Percentiles rank a stretch among this genome's conserved stretches.
Conservation (phyloP, 2,329 filamentous ascomycete genomes). For the Aspergillus transmontanensis region DNA sequence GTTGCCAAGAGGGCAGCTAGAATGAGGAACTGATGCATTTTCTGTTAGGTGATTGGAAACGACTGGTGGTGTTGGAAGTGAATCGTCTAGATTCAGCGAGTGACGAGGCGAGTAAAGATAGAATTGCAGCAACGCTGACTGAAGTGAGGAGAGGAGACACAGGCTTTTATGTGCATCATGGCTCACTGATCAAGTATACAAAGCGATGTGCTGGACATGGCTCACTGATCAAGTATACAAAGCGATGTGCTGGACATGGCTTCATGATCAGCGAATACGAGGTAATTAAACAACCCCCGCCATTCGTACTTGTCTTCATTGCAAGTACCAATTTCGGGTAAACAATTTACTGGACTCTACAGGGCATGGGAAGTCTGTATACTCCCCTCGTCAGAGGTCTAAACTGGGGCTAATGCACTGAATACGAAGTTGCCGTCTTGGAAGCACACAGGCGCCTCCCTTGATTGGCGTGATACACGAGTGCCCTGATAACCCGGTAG, state of each 20-base stretch:
- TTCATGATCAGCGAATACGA: neutral
- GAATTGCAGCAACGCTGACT: neutral
- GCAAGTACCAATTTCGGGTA: neutral
- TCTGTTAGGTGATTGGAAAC: conserved; percentile 26
- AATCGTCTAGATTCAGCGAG: neutral
- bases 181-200: neutral
- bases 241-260: neutral
- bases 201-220: neutral
- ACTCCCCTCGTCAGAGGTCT: conserved; percentile 39
- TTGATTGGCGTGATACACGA: neutral
- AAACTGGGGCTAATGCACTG: conserved; percentile 41
- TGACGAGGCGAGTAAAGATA: neutral
- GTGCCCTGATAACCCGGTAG: neutral
- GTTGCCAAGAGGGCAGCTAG: neutral
- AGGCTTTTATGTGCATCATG: neutral
- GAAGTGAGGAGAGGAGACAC: neutral
- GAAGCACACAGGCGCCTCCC: neutral
- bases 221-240: neutral
- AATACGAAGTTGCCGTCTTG: conserved; percentile 4
- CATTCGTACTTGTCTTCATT: neutral
- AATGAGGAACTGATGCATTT: neutral
- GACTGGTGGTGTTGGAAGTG: neutral
- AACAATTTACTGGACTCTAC: neutral
- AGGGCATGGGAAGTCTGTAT: neutral
- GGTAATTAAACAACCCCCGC: neutral